Conservation (phyloP, 2,329 filamentous ascomycete species). For the Raffaelea albimanens region DNA sequence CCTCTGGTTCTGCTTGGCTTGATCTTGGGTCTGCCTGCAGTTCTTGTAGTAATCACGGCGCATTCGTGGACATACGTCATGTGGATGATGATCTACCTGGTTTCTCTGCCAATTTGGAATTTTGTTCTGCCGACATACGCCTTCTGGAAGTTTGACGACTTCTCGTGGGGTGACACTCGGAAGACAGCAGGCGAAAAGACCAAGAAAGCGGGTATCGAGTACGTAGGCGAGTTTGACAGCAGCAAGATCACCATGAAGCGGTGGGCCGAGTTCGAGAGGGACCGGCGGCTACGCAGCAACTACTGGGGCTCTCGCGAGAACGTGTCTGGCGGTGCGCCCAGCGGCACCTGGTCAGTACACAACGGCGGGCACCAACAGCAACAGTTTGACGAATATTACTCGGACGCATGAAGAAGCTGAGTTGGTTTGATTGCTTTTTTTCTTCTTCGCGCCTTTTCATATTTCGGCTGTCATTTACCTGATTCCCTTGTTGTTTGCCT, state of each 20-base stretch:
- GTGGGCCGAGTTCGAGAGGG: slow-evolving; percentile 89
- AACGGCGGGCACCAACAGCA: slow-evolving; percentile 29
- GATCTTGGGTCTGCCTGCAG: slow-evolving; percentile 85
- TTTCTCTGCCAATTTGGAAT: slow-evolving; percentile 95
- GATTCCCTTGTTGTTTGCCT: not conserved
- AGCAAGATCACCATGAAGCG: slow-evolving; percentile 99
- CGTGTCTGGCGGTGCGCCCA: slow-evolving; percentile 27
- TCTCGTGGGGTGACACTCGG: slow-evolving; percentile 96
- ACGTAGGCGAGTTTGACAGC: slow-evolving; percentile 94
- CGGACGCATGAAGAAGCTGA: slow-evolving; percentile 32
- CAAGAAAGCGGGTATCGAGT: slow-evolving; percentile 77
- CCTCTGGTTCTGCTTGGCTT: slow-evolving; percentile 80
- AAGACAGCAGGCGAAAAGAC: slow-evolving; percentile 88
- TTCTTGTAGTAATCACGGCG: slow-evolving; percentile 87
- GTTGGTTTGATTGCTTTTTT: not conserved
- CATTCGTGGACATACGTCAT: slow-evolving; percentile 85
- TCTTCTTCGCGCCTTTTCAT: not conserved
- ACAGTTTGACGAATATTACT: slow-evolving; percentile 47
- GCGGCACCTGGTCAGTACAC: slow-evolving; percentile 26
- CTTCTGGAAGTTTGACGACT: slow-evolving; percentile 99
- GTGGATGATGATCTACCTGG: slow-evolving; percentile 95
- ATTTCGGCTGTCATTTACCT: not conserved
- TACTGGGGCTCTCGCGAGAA: slow-evolving; percentile 48
- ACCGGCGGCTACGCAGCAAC: slow-evolving; percentile 39
- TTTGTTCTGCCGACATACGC: slow-evolving; percentile 89